Percentiles rank a stretch among this genome's conserved stretches.
Conservation (phyloP, 225 moss, liverwort and hornwort genomes). For the Physcomitrellopsis africana region DNA sequence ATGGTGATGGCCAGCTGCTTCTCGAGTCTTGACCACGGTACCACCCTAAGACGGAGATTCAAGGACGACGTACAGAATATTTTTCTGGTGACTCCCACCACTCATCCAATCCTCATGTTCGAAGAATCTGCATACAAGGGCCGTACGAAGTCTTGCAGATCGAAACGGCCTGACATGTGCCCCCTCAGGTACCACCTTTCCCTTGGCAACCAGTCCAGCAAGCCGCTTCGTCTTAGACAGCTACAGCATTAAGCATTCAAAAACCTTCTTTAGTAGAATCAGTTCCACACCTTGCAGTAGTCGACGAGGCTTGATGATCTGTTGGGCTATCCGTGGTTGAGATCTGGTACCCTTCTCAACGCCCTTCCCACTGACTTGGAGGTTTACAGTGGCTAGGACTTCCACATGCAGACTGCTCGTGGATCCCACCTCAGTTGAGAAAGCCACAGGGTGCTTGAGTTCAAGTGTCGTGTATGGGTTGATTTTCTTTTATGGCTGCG, state of each 20-base stretch:
- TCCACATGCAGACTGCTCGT: not conserved
- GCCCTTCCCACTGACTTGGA: not conserved
- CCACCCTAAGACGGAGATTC: not conserved
- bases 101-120: too few relatives aligned
- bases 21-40: not conserved
- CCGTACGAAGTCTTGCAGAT: too few relatives aligned
- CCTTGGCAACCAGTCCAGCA: too few relatives aligned
- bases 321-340: not conserved
- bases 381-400: not conserved
- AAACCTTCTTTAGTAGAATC: too few relatives aligned
- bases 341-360: too few relatives aligned
- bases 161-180: too few relatives aligned
- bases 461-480: not conserved
- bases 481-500: not conserved
- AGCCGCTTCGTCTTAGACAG: too few relatives aligned
- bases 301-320: too few relatives aligned
- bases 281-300: too few relatives aligned
- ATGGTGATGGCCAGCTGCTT: conserved; percentile 25
- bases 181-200: too few relatives aligned
- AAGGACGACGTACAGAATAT: not conserved
- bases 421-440: conserved; percentile 15
- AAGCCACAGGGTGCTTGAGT: not conserved
- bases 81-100: not conserved
- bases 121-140: too few relatives aligned
- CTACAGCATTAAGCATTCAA: too few relatives aligned